Evolutionary conservation across 345 rosid genomes (phyloP).

Genomic region (Citrus inodora): DNA sequence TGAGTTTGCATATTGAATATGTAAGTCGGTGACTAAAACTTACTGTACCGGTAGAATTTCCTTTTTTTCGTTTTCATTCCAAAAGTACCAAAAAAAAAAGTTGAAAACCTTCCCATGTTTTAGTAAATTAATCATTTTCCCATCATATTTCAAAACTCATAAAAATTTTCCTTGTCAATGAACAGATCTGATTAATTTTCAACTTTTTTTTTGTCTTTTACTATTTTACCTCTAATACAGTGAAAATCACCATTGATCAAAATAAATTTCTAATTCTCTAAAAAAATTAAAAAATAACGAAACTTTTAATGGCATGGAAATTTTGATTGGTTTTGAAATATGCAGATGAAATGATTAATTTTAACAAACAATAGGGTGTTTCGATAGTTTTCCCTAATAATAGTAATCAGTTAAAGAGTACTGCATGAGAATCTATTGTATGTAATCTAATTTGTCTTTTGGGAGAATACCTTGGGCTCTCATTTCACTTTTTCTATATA

Average conservation of each 20-base stretch:
- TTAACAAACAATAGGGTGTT: too few species aligned
- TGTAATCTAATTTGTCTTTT: conserved; percentile 1
- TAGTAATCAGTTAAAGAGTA: too few species aligned
- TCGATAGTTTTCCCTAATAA: too few species aligned
- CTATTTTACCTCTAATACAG: background rate
- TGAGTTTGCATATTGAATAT: background rate
- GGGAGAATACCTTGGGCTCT: background rate
- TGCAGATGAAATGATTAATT: too few species aligned
- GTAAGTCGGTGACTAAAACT: background rate
- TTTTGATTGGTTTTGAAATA: background rate
- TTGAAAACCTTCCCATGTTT: too few species aligned
- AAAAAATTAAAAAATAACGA: too few species aligned
- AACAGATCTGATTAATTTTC: too few species aligned
- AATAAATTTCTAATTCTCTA: too few species aligned
- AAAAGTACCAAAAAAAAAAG: background rate
- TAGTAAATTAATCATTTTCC: too few species aligned
- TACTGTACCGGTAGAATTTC: background rate
- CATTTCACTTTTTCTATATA: background rate
- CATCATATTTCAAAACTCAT: background rate
- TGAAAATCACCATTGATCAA: too few species aligned
- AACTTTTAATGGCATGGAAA: background rate
- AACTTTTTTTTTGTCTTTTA: background rate
- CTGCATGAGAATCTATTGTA: background rate
- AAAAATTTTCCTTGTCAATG: too few species aligned
- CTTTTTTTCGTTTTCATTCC: background rate